Evolutionary conservation across 2,329 filamentous ascomycete species (phyloP).

Genomic region (Hymenoscyphus scutula): DNA sequence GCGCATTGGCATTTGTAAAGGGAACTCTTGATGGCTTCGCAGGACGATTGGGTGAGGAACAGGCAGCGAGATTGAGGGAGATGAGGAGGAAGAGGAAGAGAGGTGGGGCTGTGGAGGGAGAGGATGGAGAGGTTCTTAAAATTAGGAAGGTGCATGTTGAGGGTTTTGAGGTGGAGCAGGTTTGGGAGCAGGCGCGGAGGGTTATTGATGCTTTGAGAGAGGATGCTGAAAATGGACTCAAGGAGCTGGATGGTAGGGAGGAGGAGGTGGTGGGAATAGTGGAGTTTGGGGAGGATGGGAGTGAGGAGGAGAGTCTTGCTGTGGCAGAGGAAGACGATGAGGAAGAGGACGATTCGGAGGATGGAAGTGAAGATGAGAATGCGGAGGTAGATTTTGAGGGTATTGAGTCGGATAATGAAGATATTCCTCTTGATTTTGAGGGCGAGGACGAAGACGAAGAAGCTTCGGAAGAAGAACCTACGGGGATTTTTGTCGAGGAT

Average conservation of each 20-base stretch:
- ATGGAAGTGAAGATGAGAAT: slow-evolving; percentile 38
- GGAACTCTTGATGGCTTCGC: slow-evolving; percentile 77
- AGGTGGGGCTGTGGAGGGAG: slow-evolving; percentile 45
- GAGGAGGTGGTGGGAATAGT: slow-evolving; percentile 39
- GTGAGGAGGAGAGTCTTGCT: slow-evolving; percentile 35
- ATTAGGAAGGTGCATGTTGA: slow-evolving; percentile 81
- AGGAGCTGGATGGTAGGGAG: slow-evolving; percentile 38
- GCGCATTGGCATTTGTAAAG: slow-evolving; percentile 75
- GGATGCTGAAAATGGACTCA: slow-evolving; percentile 50
- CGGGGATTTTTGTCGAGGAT: slow-evolving; percentile 64
- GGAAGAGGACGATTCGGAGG: slow-evolving; percentile 40
- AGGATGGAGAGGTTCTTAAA: slow-evolving; percentile 58
- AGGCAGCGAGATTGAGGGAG: slow-evolving; percentile 65
- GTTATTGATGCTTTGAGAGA: slow-evolving; percentile 67
- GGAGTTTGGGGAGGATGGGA: slow-evolving; percentile 41
- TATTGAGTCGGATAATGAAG: slow-evolving; percentile 25
- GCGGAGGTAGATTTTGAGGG: slow-evolving; percentile 37
- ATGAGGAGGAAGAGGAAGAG: slow-evolving; percentile 75
- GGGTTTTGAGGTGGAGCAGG: slow-evolving; percentile 82
- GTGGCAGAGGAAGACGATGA: slow-evolving; percentile 35
- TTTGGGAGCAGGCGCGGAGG: slow-evolving; percentile 90
- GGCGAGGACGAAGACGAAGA: slow-evolving; percentile 44
- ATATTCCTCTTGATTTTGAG: slow-evolving; percentile 30
- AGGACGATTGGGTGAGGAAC: slow-evolving; percentile 67
- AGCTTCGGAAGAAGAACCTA: slow-evolving; percentile 48